Base-by-base conservation (phyloP, 139 green algal genomes). In the Chlorella sp. region DNA sequence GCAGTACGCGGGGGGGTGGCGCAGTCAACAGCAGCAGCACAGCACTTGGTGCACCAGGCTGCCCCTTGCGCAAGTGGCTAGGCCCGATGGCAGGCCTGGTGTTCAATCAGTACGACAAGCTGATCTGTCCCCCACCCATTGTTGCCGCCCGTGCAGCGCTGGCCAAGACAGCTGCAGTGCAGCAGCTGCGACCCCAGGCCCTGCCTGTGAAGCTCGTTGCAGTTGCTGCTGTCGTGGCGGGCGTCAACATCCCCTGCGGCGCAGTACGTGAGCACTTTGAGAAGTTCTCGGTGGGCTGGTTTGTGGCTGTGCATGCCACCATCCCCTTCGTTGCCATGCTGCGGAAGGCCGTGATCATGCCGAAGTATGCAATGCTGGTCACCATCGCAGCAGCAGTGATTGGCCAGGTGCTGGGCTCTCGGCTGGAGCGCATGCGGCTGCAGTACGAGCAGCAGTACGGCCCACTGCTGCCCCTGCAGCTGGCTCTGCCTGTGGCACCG, bases 271-370 rank as follows among this genome's bases (percentile, higher is more conserved):
- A 93, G 77, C 89, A 97, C 80, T 84, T 71, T 17, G 69, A 83
- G 29, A 97, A 97, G 83, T 97, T 97, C 73, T 91, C 82, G 0
- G 80, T 82, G 0, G 67, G 80, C 33, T 97, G 92, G 92, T 94
- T 97, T 49, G 6, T 96, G 27, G 91, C 88, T 0, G 91, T 97
- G 26, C 92, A 97, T 73, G 87, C 87, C 20, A 91, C 85, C 29
- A 90, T 97, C 34, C 94, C 92, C 3, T 91, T 97, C 72, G 85
- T 97, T 22, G 92, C 86, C 10, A 88, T 91, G 84, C 79, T 97
- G 60, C 77, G 93, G 30, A 96, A 97, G 85, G 85, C 86, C 0
- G 78, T 87, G 31, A 76, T 91, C 70, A 86, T 91, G 85, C 86
- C 86, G 32, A 86, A 86, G 62, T 84, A 82, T 27, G 85, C 85